Percentiles rank a stretch among this genome's conserved stretches.
These are phyloP conservation scores for Phytopythium boreale DNA, from an alignment of 352 stramenopile species.

Conservation along the genomic window DNA sequence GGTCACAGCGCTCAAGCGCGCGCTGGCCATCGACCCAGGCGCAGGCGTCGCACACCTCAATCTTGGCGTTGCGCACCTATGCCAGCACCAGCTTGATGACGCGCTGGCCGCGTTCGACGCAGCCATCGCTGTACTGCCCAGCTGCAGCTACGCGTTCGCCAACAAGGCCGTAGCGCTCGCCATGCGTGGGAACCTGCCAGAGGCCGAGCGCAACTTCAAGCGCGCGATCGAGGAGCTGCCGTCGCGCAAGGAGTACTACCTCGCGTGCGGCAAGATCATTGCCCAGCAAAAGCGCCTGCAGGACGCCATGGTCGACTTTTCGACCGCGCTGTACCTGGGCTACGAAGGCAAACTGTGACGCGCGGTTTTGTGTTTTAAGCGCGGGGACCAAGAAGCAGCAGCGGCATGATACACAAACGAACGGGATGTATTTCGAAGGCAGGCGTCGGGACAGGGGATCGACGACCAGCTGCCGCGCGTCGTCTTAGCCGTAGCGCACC, in stretches of 20 bases:
- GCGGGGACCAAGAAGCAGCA: not conserved
- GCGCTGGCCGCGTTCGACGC: slow-evolving; percentile 50
- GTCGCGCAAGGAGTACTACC: slow-evolving; percentile 66
- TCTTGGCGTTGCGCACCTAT: slow-evolving; percentile 45
- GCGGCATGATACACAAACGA: too few relatives aligned
- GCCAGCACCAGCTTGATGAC: slow-evolving; percentile 18
- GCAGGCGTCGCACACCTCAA: slow-evolving; percentile 65
- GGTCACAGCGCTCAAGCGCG: slow-evolving; percentile 28
- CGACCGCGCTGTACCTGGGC: slow-evolving; percentile 62
- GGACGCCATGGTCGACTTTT: slow-evolving; percentile 81
- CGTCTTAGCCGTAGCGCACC: slow-evolving; percentile 51
- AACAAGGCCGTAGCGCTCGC: slow-evolving; percentile 63
- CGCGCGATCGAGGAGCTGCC: slow-evolving; percentile 66
- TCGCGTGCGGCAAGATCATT: slow-evolving; percentile 63
- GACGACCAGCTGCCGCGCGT: not conserved
- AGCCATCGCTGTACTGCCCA: slow-evolving; percentile 43
- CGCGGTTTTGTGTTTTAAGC: too few relatives aligned
- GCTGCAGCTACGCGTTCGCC: slow-evolving; percentile 62
- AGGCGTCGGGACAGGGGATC: not conserved
- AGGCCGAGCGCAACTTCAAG: slow-evolving; percentile 54
- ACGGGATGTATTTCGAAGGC: not conserved
- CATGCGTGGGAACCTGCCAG: slow-evolving; percentile 28
- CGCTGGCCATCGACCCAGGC: slow-evolving; percentile 42
- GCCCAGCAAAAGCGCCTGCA: slow-evolving; percentile 70
- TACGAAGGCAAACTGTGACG: slow-evolving; percentile 70